Evolutionary conservation across 306 rosid species (phyloP), one percentile per base, ranked within the genome.

Genomic region (Acmispon strigosus): DNA sequence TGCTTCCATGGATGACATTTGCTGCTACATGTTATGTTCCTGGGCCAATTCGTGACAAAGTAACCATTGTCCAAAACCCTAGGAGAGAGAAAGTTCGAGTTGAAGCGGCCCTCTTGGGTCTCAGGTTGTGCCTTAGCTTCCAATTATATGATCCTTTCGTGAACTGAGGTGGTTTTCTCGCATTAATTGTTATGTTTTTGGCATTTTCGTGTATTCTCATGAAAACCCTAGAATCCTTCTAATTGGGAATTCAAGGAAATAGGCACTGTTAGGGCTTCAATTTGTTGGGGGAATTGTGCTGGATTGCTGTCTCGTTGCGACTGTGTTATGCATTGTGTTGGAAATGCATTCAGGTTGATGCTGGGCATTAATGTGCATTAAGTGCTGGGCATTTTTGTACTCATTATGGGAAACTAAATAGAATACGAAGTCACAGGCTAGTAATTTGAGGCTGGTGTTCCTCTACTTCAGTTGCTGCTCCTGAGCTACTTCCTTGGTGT

Each of bases 201-300:
- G 79, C 76, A 57, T 64, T 69, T 55, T 27, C 16, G 45, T 42
- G 51, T 47, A 73, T 13, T 64, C 48, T 47, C 17, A 0, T 18
- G 63, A n/a, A 69, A 91, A 89, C 97, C 97, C 91, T 87, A 91
- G 91, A 83, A 75, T 79, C 71, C 66, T 72, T 22, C 56, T 49
- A 69, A 82, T 77, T 62, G 74, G 74, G 42, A 70, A 80, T 63
- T 80, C 51, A 7, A 39, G 62, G 36, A 61, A 78, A 50, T 66
- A 34, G 67, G 34, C 61, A 79, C 72, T 39, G 77, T 82, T 88
- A 73, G 85, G 83, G 70, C 68, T 72, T 48, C 80, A 58, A 37
- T 41, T 63, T 50, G 29, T 62, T 54, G 79, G 80, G 81, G 24
- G 57, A 66, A 69, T 81, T 55, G 72, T 62, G 17, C 9, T 62